These are phyloP conservation scores for Casuarina glauca DNA, from an alignment of 306 rosid species.

Conservation along the genomic window DNA sequence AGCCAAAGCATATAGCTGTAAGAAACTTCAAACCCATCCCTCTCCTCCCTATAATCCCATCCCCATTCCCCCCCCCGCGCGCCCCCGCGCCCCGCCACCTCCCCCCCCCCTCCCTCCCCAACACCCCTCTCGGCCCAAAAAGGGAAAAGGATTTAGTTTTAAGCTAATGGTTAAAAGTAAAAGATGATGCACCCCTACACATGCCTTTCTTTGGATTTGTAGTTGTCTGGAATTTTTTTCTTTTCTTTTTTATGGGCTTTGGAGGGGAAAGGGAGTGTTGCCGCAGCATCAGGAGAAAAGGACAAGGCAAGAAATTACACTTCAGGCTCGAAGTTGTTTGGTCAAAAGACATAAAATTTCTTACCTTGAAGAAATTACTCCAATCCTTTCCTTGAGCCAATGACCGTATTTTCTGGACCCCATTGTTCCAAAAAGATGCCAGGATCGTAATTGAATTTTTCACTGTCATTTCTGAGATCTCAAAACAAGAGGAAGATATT, in stretches of 20 bases:
- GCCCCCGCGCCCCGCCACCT: no score
- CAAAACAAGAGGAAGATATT: slow-evolving; percentile 49
- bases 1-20: not conserved
- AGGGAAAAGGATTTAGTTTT: not conserved
- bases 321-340: not conserved
- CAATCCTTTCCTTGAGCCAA: slow-evolving; percentile 72
- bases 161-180: not conserved
- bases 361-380: slow-evolving; percentile 73
- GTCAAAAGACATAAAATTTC: not conserved
- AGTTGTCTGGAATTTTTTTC: not conserved
- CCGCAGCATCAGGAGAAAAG: not conserved
- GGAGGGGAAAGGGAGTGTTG: not conserved
- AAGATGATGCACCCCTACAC: not conserved
- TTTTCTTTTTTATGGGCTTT: not conserved
- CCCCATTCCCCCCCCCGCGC: no score
- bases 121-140: not conserved
- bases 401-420: slow-evolving; percentile 37
- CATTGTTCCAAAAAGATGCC: slow-evolving; percentile 64
- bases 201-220: not conserved
- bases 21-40: not conserved
- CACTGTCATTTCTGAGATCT: slow-evolving; percentile 43
- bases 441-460: slow-evolving; percentile 45
- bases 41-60: not conserved
- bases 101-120: no score
- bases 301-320: not conserved